Conservation (phyloP, 441 rosid genomes). For the Adansonia gregorii region DNA sequence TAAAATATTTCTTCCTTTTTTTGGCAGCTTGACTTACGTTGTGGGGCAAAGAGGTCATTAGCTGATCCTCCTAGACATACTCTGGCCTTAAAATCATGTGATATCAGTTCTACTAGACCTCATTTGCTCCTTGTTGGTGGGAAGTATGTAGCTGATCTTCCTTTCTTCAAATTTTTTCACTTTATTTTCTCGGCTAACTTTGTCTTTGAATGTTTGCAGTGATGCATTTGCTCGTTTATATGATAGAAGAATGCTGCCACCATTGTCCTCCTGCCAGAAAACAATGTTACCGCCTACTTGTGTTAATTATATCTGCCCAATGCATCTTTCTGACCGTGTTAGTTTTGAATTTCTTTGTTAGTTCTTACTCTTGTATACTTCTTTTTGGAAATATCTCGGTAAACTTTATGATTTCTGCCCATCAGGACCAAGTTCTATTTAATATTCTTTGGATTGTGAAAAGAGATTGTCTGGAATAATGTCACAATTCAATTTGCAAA, state of each 20-base stretch:
- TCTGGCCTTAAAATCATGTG: constrained; percentile 85
- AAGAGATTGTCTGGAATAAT: constrained; percentile 1
- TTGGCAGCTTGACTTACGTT: constrained; percentile 89
- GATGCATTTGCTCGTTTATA: constrained; percentile 98
- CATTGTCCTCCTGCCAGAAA: constrained; percentile 64
- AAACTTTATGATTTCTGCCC: constrained; percentile 11
- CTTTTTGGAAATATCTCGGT: constrained; percentile 12
- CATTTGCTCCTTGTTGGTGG: constrained; percentile 98
- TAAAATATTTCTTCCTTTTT: not conserved
- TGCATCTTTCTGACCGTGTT: constrained; percentile 97
- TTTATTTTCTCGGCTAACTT: constrained; percentile 28
- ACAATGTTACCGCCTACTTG: constrained; percentile 85
- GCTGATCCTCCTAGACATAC: constrained; percentile 88
- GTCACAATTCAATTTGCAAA: not conserved
- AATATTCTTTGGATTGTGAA: not conserved
- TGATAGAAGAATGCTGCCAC: constrained; percentile 98
- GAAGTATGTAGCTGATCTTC: constrained; percentile 51
- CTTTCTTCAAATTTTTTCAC: constrained; percentile 14
- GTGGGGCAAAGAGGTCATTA: constrained; percentile 84
- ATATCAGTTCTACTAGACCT: constrained; percentile 89
- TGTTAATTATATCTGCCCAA: constrained; percentile 92
- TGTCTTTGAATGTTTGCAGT: constrained; percentile 53
- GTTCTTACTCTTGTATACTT: constrained; percentile 23
- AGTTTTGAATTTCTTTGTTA: constrained; percentile 44
- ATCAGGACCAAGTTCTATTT: constrained; percentile 1